Evolutionary conservation across 1,284 basidiomycete genomes (phyloP).

Genomic region (Naganishia liquefaciens): DNA sequence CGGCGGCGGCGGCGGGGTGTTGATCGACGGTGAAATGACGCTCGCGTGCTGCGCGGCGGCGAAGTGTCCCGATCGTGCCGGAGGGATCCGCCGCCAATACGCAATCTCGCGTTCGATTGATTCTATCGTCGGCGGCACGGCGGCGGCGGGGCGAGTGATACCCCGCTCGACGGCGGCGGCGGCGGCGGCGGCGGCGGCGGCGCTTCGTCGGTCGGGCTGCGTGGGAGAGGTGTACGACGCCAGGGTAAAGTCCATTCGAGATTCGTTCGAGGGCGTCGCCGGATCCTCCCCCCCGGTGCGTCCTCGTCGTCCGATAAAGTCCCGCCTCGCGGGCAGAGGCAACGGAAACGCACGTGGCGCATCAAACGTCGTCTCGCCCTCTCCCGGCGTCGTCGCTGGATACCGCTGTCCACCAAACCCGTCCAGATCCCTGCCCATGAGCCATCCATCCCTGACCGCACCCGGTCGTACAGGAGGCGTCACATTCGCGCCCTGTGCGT

Average conservation of each 20-base stretch:
- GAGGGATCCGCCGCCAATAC: constrained; percentile 17
- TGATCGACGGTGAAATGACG: no score
- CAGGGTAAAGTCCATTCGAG: constrained; percentile 15
- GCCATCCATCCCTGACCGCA: no score
- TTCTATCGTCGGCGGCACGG: constrained; percentile 12
- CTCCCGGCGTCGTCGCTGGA: not conserved
- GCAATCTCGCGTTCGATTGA: constrained; percentile 17
- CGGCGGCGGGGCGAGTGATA: not conserved
- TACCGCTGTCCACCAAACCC: no score
- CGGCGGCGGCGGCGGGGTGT: no score
- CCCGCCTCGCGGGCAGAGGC: constrained; percentile 11
- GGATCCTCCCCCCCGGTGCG: not conserved
- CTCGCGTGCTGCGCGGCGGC: no score
- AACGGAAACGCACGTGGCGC: constrained; percentile 11
- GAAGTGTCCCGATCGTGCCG: not conserved
- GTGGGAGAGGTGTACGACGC: constrained; percentile 16
- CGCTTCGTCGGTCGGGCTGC: not conserved
- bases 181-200: not conserved
- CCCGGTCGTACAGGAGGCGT: no score
- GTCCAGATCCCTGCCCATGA: no score
- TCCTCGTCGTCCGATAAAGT: not conserved
- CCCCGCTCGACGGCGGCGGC: not conserved
- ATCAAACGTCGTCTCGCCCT: constrained; percentile 1
- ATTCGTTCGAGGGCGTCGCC: not conserved
- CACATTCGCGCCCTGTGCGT: no score